These are phyloP conservation scores for Russula vinacea DNA, from an alignment of 768 basidiomycete genomes.

Conservation along the genomic window DNA sequence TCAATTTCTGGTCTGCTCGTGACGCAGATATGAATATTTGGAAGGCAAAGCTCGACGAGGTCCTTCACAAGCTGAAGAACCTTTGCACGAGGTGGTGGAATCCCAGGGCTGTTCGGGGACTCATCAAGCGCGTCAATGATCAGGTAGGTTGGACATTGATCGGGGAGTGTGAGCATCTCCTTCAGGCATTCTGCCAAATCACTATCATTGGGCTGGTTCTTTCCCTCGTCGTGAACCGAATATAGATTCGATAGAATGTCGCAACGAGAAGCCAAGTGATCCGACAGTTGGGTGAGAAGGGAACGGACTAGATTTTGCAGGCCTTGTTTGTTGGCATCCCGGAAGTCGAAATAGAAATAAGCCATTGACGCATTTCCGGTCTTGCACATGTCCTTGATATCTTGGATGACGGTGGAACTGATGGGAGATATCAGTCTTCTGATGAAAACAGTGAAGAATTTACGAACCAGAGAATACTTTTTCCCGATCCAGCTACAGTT, in stretches of 20 bases:
- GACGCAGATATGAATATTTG: constrained; percentile 2
- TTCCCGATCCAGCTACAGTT: neutral
- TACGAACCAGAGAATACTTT: neutral
- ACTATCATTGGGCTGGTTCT: neutral
- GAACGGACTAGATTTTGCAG: neutral
- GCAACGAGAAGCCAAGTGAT: neutral
- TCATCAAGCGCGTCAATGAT: constrained; percentile 10
- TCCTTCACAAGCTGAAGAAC: neutral
- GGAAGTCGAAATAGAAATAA: neutral
- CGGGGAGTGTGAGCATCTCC: neutral
- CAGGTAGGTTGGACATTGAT: neutral
- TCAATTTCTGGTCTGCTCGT: neutral
- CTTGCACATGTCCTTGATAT: neutral
- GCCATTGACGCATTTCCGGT: neutral
- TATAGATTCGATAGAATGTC: neutral
- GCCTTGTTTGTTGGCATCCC: neutral
- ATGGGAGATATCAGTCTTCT: neutral
- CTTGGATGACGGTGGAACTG: neutral
- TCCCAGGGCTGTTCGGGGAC: neutral
- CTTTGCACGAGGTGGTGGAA: neutral
- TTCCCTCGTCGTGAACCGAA: neutral
- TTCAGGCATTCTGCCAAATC: neutral
- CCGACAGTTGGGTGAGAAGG: neutral
- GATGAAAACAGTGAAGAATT: no score
- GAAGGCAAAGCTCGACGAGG: neutral